phyloP scores from a whole-genome alignment of 129 eudicot genomes.

The Scalesia atractyloides region DNA sequence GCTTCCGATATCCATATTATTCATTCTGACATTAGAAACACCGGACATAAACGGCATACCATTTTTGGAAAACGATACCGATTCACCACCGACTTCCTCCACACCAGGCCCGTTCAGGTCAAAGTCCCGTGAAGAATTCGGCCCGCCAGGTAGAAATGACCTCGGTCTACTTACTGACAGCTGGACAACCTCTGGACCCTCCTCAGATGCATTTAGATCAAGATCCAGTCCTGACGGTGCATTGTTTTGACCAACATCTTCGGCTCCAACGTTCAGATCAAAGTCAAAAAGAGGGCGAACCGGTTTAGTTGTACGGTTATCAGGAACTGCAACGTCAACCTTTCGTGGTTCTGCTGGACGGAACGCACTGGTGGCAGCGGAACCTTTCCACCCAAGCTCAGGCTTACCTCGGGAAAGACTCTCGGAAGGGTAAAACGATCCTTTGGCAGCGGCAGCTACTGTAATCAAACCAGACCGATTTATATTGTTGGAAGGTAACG shows the following conservation, averaged over 20 bases:
- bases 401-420: slow-evolving; percentile 60
- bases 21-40: slow-evolving; percentile 49
- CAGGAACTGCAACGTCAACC: slow-evolving; percentile 40
- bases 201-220: slow-evolving; percentile 70
- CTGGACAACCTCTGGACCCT: slow-evolving; percentile 51
- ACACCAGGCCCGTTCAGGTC: slow-evolving; percentile 78
- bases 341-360: slow-evolving; percentile 97
- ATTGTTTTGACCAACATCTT: slow-evolving; percentile 35
- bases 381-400: slow-evolving; percentile 94
- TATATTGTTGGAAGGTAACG: slow-evolving; percentile 31
- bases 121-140: slow-evolving; percentile 49
- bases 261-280: slow-evolving; percentile 63
- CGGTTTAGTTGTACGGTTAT: slow-evolving; percentile 27
- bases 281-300: slow-evolving; percentile 50
- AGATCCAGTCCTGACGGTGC: slow-evolving; percentile 52
- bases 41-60: slow-evolving; percentile 35
- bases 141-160: slow-evolving; percentile 31
- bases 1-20: slow-evolving; percentile 46
- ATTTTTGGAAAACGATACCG: slow-evolving; percentile 11
- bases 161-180: slow-evolving; percentile 34
- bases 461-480: slow-evolving; percentile 61
- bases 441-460: slow-evolving; percentile 87
- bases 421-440: slow-evolving; percentile 76
- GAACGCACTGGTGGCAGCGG: slow-evolving; percentile 98
- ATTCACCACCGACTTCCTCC: slow-evolving; percentile 53